phyloP scores from a whole-genome alignment of 345 rosid genomes.

The Gossypium mustelinum region DNA sequence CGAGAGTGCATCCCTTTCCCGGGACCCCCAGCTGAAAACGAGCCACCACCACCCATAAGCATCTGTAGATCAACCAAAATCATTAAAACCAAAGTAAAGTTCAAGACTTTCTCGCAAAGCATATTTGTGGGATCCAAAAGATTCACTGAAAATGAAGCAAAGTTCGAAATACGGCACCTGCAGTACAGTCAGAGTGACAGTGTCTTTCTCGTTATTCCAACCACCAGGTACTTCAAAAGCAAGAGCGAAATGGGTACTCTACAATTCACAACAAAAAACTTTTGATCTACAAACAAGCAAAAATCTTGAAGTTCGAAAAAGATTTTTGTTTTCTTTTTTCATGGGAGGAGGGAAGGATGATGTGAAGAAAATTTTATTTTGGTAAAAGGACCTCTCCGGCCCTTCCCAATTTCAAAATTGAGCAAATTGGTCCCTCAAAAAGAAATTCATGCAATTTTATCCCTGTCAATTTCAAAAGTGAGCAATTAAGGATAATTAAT shows the following conservation, averaged over 20 bases:
- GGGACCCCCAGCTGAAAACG: constrained; percentile 97
- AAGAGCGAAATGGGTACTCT: constrained; percentile 67
- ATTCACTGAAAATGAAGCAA: neutral
- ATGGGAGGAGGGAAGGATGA: neutral
- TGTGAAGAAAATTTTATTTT: constrained; percentile 14
- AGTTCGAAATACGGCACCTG: constrained; percentile 44
- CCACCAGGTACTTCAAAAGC: constrained; percentile 74
- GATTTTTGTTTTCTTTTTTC: neutral
- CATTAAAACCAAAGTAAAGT: neutral
- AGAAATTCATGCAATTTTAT: no score
- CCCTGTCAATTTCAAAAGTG: no score
- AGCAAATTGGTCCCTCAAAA: no score
- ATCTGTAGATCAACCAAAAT: constrained; percentile 39
- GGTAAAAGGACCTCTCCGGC: neutral
- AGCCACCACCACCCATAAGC: constrained; percentile 98
- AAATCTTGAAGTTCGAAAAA: neutral
- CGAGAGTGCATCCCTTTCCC: constrained; percentile 97
- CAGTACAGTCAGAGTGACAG: constrained; percentile 56
- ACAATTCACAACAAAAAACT: constrained; percentile 7
- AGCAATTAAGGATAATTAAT: no score
- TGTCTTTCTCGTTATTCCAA: constrained; percentile 68
- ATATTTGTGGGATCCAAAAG: neutral
- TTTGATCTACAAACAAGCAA: constrained; percentile 5
- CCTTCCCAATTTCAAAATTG: no score
- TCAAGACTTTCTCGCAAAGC: neutral